Evolutionary conservation across 2,329 filamentous ascomycete species (phyloP), one percentile per base, ranked within the genome.

Genomic region (Diaporthe humulicola): DNA sequence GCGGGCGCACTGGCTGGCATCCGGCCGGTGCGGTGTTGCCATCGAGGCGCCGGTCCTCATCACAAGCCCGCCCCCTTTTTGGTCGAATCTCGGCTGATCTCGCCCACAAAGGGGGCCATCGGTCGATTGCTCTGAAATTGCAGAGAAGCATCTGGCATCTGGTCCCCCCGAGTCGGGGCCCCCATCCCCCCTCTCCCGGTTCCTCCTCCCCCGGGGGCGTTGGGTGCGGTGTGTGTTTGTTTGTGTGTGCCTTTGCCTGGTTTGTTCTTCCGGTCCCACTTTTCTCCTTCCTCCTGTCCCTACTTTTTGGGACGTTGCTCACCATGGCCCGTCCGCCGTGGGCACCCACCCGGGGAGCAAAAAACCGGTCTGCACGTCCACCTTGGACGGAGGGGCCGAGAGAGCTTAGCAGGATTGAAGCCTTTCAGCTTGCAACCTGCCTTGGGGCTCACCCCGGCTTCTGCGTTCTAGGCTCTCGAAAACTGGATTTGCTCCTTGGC

Each of bases 31-130:
- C 58, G n/a, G 38, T 25, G 60, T 48, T 36, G 36, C 61, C 42
- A n/a, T 67, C 19, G 22, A 52, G 36, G 64, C 64, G 64, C 45
- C 64, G 64, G 45, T 67, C 64, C 64, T 67, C 64, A 67, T 67
- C 45, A 67, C 22, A 36, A 67, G 22, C 45, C 64, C 64, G 45
- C 64, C 42, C 64, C 64, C 45, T 67, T 38, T 67, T 52, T 52
- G 33, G 30, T n/a, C 30, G 64, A 67, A 67, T 67, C 42, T 67
- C 64, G 64, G 64, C 64, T 67, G 64, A 40, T 25, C 45, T 52
- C 64, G 64, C 64, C 64, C 64, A 67, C 64, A 67, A 67, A 67
- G 64, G 45, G 45, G 64, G 64, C 14, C 45, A 28, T 28, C 64
- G 30, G 45, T 36, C 45, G 56, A 40, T 67, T 28, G 45, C 45